Conservation (phyloP, 345 rosid genomes). For the Euphorbia tirucalli region DNA sequence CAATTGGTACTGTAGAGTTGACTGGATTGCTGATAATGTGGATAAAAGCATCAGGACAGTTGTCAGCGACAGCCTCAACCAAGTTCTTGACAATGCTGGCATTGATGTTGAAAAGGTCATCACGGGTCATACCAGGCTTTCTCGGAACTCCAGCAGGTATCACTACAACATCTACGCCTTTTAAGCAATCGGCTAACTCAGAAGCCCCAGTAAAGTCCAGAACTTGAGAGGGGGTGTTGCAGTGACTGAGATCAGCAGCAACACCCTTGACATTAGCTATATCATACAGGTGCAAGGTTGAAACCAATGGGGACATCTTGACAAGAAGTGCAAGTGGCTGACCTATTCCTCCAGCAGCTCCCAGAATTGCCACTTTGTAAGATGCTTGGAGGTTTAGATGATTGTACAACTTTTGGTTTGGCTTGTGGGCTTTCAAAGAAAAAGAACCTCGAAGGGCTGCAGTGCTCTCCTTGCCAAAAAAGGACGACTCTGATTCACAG, state of each 20-base stretch:
- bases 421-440: constrained; percentile 35
- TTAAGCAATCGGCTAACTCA: constrained; percentile 65
- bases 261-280: constrained; percentile 92
- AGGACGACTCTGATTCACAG: constrained; percentile 53
- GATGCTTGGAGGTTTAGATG: constrained; percentile 66
- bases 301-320: constrained; percentile 94
- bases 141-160: constrained; percentile 94
- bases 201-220: constrained; percentile 77
- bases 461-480: constrained; percentile 47
- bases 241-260: constrained; percentile 92
- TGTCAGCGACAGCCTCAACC: constrained; percentile 85
- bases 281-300: constrained; percentile 78
- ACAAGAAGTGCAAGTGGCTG: constrained; percentile 80
- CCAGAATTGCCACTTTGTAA: constrained; percentile 66
- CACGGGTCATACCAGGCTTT: constrained; percentile 97
- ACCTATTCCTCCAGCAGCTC: constrained; percentile 93
- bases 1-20: constrained; percentile 89
- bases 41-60: constrained; percentile 84
- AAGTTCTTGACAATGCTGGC: constrained; percentile 74
- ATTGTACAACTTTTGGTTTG: constrained; percentile 33
- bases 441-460: constrained; percentile 45
- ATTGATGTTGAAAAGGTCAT: constrained; percentile 91
- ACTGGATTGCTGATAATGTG: constrained; percentile 94
- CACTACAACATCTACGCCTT: constrained; percentile 76
- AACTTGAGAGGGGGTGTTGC: constrained; percentile 89